These are phyloP conservation scores for Harringtonia lauricola DNA, from an alignment of 2,329 filamentous ascomycete genomes.

Conservation along the genomic window DNA sequence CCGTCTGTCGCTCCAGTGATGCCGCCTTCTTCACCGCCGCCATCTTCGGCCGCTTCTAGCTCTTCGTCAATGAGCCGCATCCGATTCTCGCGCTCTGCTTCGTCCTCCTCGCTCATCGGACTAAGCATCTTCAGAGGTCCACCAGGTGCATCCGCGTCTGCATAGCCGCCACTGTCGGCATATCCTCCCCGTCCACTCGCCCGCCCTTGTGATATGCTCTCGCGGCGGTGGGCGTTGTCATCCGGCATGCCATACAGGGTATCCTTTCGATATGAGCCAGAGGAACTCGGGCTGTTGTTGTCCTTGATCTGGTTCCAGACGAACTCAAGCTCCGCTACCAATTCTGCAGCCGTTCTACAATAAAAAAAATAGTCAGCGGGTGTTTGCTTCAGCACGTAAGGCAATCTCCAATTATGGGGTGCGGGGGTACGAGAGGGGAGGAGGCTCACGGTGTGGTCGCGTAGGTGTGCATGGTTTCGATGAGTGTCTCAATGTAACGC, in stretches of 20 bases:
- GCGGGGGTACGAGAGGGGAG: neutral
- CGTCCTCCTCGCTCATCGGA: slow-evolving; percentile 78
- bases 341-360: slow-evolving; percentile 63
- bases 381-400: neutral
- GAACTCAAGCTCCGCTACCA: slow-evolving; percentile 93
- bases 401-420: neutral
- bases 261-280: slow-evolving; percentile 43
- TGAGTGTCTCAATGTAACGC: slow-evolving; percentile 84
- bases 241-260: slow-evolving; percentile 11
- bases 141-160: neutral
- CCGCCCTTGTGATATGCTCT: slow-evolving; percentile 1
- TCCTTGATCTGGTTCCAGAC: slow-evolving; percentile 98
- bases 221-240: neutral
- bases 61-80: slow-evolving; percentile 25
- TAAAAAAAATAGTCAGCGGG: neutral
- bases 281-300: slow-evolving; percentile 55
- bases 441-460: slow-evolving; percentile 67
- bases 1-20: too few species aligned
- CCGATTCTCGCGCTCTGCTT: slow-evolving; percentile 46
- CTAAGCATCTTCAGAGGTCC: slow-evolving; percentile 61
- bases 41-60: slow-evolving; percentile 24
- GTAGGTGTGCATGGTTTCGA: slow-evolving; percentile 94
- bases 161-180: neutral
- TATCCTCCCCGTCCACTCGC: neutral
- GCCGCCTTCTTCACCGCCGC: slow-evolving; percentile 25